Base-by-base conservation (phyloP, 2,329 filamentous ascomycete species). In the Pseudocercospora cruenta region DNA sequence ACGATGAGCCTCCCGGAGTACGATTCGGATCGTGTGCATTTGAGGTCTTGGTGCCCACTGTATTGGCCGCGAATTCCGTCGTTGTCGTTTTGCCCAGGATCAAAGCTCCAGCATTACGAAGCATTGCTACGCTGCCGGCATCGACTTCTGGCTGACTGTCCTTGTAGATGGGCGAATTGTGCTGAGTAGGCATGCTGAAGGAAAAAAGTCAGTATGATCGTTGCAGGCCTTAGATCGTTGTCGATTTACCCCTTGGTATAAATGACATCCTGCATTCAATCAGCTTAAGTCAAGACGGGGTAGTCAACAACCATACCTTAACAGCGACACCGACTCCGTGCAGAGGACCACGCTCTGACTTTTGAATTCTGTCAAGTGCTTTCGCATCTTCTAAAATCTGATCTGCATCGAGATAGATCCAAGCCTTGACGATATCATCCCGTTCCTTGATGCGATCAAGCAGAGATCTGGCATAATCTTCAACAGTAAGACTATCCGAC, bases 1-100 rank as follows among this genome's bases (percentile, higher is more conserved):
- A 87, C 0, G 88, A 90, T 0, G 88, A 91, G 54, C 89, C 89
- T 0, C 89, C 89, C 0, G 89, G 89, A 0, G 89, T 91, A 4
- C 83, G 81, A 0, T 64, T 66, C 0, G 78, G 66, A 66, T 84
- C 79, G 67, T 86, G 84, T 0, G 89, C 87, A 73, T 91, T 91
- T 3, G 77, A 73, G 0, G 87, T 88, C 39, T 73, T 72, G 59
- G 80, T 81, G 0, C 87, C 87, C 14, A 80, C 76, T 0, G 80
- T 81, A 0, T 83, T 86, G 2, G 85, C 83, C 0, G 88, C 87
- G 70, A 91, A 90, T 71, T 90, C 87, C 0, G 89, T 88, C 0
- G 88, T 91, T 0, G 84, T 86, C 0, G 85, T 87, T 71, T 88
- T 86, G 24, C 83, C 83, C 33, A 89, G 78, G n/a, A 90, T 82